Evolutionary conservation across 768 basidiomycete species (phyloP), one percentile per base, ranked within the genome.

Genomic region (Tulasnella sp.): DNA sequence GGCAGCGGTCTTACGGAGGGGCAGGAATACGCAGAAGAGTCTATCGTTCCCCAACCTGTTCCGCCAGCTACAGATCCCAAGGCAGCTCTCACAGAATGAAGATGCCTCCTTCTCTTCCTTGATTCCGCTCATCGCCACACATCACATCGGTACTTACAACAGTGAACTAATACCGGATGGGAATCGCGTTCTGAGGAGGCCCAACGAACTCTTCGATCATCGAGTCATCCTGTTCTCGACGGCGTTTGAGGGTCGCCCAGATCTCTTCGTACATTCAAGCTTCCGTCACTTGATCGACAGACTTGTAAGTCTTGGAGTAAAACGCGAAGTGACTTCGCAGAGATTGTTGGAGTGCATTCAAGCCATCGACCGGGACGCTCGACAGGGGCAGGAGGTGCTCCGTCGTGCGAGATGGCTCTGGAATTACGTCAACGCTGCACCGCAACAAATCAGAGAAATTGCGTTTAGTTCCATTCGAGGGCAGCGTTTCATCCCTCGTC

Each of bases 211-310:
- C 2, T 75, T 46, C 44, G 44, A 75, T n/a, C 74, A 75, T 52
- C 74, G 44, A 19, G 34, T 75, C 21, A 19, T 4, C 16, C 16
- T 48, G 16, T 75, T 44, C 42, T 19, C 34, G 12, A 48, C 27
- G 7, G 39, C 74, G 2, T 75, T n/a, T 52, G 40, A 52, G 31
- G 52, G 44, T 31, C 74, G 74, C 24, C 10, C 5, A 18, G 74
- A 44, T 2, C 31, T 31, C 6, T 75, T 75, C 31, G 74, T 75
- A 27, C 74, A 75, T 36, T 24, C 40, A 8, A 48, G 7, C 5
- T 75, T 46, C 52, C 74, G 44, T 27, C 24, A 42, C 52, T 10
- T 21, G 42, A 75, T 75, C 18, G 74, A 52, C 44, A 75, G 74
- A 44, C 27, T 75, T 12, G 44, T 75, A 10, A 19, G 31, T 16